Evolutionary conservation across 352 stramenopile genomes (phyloP).

Genomic region (Globisporangium echinulatum): DNA sequence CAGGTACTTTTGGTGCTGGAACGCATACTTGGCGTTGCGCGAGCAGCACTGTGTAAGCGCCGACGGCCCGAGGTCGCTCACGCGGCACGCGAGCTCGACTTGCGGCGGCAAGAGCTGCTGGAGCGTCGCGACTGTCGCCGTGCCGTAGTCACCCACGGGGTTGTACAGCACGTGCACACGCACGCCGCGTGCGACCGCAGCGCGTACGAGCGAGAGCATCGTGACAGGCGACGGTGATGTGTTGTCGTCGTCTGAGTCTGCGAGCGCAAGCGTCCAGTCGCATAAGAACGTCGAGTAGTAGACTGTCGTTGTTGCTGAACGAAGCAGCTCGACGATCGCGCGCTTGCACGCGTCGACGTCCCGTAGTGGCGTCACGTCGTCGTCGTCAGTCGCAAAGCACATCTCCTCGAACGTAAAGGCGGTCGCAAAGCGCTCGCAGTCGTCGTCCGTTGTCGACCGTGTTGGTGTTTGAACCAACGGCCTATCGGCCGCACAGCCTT

Average conservation of each 20-base stretch:
- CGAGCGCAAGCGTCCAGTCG: slow-evolving; percentile 58
- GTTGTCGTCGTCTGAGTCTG: slow-evolving; percentile 16
- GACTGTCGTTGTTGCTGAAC: slow-evolving; percentile 21
- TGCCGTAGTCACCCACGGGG: slow-evolving; percentile 66
- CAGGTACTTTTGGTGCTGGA: slow-evolving; percentile 81
- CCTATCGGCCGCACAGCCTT: too few relatives aligned
- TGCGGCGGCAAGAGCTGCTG: slow-evolving; percentile 34
- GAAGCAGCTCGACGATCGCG: slow-evolving; percentile 47
- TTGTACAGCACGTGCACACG: slow-evolving; percentile 72
- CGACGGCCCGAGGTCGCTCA: slow-evolving; percentile 61
- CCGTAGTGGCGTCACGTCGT: slow-evolving; percentile 30
- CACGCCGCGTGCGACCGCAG: slow-evolving; percentile 53
- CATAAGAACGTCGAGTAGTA: slow-evolving; percentile 63
- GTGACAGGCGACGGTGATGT: slow-evolving; percentile 13
- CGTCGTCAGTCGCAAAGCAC: slow-evolving; percentile 28
- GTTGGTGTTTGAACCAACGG: too few relatives aligned
- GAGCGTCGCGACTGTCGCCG: slow-evolving; percentile 41
- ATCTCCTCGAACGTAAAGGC: slow-evolving; percentile 63
- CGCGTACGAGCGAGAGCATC: slow-evolving; percentile 54
- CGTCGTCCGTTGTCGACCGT: neutral
- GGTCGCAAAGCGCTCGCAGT: slow-evolving; percentile 17
- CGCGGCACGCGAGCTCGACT: slow-evolving; percentile 48
- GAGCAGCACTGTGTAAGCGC: slow-evolving; percentile 37
- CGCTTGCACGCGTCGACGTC: slow-evolving; percentile 69
- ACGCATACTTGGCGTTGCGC: slow-evolving; percentile 79